Evolutionary conservation across 2,329 filamentous ascomycete genomes (phyloP).

Genomic region (Penicillium sp.): DNA sequence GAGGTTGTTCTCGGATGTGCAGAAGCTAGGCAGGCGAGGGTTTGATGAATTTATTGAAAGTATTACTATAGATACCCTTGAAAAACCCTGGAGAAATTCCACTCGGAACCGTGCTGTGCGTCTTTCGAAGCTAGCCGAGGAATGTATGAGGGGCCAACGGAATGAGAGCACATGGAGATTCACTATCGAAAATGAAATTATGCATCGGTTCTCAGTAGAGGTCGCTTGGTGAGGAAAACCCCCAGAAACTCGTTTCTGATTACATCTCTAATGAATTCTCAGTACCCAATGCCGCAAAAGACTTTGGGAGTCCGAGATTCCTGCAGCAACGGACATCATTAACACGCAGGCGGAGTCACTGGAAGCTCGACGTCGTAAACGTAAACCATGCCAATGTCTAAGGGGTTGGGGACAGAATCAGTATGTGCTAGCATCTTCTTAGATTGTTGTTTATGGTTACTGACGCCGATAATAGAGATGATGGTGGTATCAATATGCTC

Average conservation of each 20-base stretch:
- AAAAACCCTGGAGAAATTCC: constrained; percentile 1
- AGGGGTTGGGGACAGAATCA: too few species aligned
- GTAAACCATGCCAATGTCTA: too few species aligned
- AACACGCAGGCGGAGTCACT: too few species aligned
- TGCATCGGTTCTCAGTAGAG: constrained; percentile 13
- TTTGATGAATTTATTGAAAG: neutral
- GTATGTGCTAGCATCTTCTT: too few species aligned
- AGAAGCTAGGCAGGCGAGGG: neutral
- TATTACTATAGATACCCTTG: neutral
- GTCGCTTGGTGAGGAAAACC: constrained; percentile 6
- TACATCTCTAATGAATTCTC: too few species aligned
- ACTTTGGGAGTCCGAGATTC: constrained; percentile 9
- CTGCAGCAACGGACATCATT: too few species aligned
- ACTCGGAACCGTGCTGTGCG: neutral
- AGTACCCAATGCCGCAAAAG: constrained; percentile 3
- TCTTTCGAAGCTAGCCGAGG: constrained; percentile 1
- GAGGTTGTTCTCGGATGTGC: constrained; percentile 11
- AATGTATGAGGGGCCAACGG: neutral
- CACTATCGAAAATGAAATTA: constrained; percentile 11
- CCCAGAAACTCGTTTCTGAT: too few species aligned
- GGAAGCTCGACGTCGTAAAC: too few species aligned
- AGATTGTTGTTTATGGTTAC: too few species aligned
- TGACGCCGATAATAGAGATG: too few species aligned
- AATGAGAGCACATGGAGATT: constrained; percentile 15
- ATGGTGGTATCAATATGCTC: too few species aligned